Evolutionary conservation across 1,139 yeast species (phyloP), one percentile per base, ranked within the genome.

Genomic region (Lodderomyces margitis): DNA sequence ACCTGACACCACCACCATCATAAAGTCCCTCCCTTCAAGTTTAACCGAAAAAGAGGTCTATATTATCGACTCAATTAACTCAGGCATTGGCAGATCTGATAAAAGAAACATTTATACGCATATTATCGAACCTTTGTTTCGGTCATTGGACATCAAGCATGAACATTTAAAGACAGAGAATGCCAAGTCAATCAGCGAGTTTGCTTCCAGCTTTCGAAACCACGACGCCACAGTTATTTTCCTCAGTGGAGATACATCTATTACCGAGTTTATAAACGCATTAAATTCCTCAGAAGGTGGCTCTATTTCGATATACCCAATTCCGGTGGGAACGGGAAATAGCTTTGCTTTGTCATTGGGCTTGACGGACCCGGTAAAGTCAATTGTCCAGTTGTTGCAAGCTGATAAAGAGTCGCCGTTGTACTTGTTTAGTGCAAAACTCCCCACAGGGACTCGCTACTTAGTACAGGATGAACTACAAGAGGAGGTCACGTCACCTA

Each of bases 261-360:
- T 88, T 10, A 80, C 76, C 39, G 98, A 89, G 58, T 80, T 89
- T 45, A 55, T 87, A 44, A 88, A 89, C 56, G 68, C 69, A 2
- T 55, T 84, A 12, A 25, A 24, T n/a, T 33, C 31, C 19, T 9
- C 14, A 17, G 30, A 7, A 3, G 5, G 14, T 4, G 27, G 27
- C 12, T 25, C 38, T 5, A 39, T 73, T 34, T 54, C 58, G 11
- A 40, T 86, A 2, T 64, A 70, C 9, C 74, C 81, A 3, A 64
- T 89, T 17, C 95, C 97, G 0, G 71, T 81, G 42, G 98, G 98
- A 1, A 83, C 96, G 0, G 97, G 96, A 0, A 89, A 89, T 56
- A 89, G 95, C 7, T 66, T 87, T 42, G 78, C 88, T 2, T 73
- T 78, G 15, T 82, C 95, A 0, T 53, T 83, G 8, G 81, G 79